A percentile compares a stretch with the other conserved stretches of the same genome.
Evolutionary conservation across 2,329 filamentous ascomycete genomes (phyloP).

Genomic region (Pyrenochaeta sp.): DNA sequence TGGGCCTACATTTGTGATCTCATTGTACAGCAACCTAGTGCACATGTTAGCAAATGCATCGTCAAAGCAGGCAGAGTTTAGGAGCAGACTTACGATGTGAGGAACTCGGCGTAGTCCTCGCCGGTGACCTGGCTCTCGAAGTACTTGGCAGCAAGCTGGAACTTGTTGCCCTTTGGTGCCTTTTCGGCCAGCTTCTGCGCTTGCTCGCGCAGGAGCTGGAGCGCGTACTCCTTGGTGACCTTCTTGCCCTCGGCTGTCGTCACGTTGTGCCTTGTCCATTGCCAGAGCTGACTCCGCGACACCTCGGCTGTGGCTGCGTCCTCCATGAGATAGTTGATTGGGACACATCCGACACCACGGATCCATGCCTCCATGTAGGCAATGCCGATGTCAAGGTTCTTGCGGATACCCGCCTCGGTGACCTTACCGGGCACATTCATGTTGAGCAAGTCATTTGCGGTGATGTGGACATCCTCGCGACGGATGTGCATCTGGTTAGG

Average conservation of each 20-base stretch:
- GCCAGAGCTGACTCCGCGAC: slow-evolving; percentile 92
- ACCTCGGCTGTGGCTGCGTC: slow-evolving; percentile 98
- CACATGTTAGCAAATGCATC: slow-evolving; percentile 21
- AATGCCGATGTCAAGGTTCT: slow-evolving; percentile 96
- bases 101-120: slow-evolving; percentile 96
- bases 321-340: slow-evolving; percentile 98
- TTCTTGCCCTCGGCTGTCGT: slow-evolving; percentile 86
- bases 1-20: slow-evolving; percentile 78
- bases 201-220: slow-evolving; percentile 86
- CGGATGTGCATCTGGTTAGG: slow-evolving; percentile 94
- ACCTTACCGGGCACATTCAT: slow-evolving; percentile 95
- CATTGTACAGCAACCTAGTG: slow-evolving; percentile 79
- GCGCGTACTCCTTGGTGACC: slow-evolving; percentile 89
- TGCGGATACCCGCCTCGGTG: slow-evolving; percentile 93
- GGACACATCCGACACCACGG: slow-evolving; percentile 91
- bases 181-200: slow-evolving; percentile 76
- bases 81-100: slow-evolving; percentile 72
- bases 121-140: slow-evolving; percentile 93
- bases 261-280: slow-evolving; percentile 82
- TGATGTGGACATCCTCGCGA: slow-evolving; percentile 86
- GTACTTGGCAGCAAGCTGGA: slow-evolving; percentile 86
- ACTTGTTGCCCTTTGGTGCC: slow-evolving; percentile 90
- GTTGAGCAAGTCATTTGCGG: slow-evolving; percentile 90
- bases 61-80: background rate
- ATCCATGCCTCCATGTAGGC: slow-evolving; percentile 99